Base-by-base conservation (phyloP, 2,329 filamentous ascomycete genomes). In the Fusarium verrucosum region DNA sequence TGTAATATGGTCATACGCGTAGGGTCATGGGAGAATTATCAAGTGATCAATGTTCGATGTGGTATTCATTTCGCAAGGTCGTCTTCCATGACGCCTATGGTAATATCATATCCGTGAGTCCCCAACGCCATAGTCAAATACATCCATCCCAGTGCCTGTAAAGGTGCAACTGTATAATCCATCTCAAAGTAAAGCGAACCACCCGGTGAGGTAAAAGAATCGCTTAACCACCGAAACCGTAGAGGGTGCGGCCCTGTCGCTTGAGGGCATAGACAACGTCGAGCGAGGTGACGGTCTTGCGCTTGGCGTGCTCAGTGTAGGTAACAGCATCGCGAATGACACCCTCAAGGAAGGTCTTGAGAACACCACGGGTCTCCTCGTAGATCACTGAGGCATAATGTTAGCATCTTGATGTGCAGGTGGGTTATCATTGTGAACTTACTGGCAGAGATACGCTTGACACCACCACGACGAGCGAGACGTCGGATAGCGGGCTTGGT, bases 381-480 rank as follows among this genome's bases (percentile, higher is more conserved):
- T 91, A 91, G 81, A 91, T 91, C 88, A 91, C 85, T 77, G 14
- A 4, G 9, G 6, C 1, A 2, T 19, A 1, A 6, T 30, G 53
- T 74, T 62, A 74, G 64, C n/a, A 20, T 36, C 16, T 23, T 36
- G 7, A 11, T 14, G 10, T 8, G 2, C 2, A 5, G 11, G 30
- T 13, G 10, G 1, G 14, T 1, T 3, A 35, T 16, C 7, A 57
- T 82, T 5, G 35, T 28, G 8, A 62, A 83, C 86, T 80, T 87
- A 92, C 89, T 96, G 80, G 94, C 94, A 76, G 93, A 97, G 77
- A 97, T 97, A 96, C 94, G 94, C 92, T 97, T 97, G 87, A 97
- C 94, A 94, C 94, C 94, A 82, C 94, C 94, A 95, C 94, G 93
- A 84, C 94, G 94, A 71, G 94, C 94, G 80, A 97, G 93, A 96